phyloP scores from a whole-genome alignment of 2,329 filamentous ascomycete genomes.

The Chalaropsis ovoidea region DNA sequence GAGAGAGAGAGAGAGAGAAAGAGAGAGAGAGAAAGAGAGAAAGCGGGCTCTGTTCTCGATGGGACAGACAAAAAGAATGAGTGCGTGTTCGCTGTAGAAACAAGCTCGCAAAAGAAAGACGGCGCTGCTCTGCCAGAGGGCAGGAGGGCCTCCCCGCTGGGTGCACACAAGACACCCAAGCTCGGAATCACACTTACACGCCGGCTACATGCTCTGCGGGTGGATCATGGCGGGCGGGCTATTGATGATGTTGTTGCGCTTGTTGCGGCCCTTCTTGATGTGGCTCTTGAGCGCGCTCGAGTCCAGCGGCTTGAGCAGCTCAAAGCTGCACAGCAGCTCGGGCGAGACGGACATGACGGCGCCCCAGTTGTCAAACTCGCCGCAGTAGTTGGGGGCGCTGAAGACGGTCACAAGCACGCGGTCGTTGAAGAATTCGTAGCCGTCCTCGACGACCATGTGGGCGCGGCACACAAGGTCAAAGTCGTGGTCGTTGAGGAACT shows the following conservation, averaged over 20 bases:
- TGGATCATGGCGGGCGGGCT: conserved; percentile 47
- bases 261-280: conserved; percentile 95
- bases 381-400: conserved; percentile 95
- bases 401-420: conserved; percentile 92
- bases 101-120: too few species aligned
- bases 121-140: too few species aligned
- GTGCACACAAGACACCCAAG: too few species aligned
- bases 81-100: too few species aligned
- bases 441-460: conserved; percentile 98
- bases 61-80: not conserved
- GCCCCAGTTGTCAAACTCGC: conserved; percentile 98
- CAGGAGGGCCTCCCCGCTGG: too few species aligned
- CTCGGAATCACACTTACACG: too few species aligned
- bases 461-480: conserved; percentile 95
- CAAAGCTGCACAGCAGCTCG: conserved; percentile 91
- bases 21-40: not conserved
- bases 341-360: conserved; percentile 96
- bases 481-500: conserved; percentile 88
- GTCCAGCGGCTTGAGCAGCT: conserved; percentile 90
- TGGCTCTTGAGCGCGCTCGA: conserved; percentile 94
- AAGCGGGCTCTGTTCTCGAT: not conserved
- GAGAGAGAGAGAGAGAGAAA: not conserved
- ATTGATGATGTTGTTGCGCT: conserved; percentile 89
- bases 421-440: conserved; percentile 97
- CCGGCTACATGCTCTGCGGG: conserved; percentile 24